Percentiles rank a stretch among this genome's conserved stretches.
Evolutionary conservation across 2,329 filamentous ascomycete species (phyloP).

Genomic region (Penicillium brevicompactum): DNA sequence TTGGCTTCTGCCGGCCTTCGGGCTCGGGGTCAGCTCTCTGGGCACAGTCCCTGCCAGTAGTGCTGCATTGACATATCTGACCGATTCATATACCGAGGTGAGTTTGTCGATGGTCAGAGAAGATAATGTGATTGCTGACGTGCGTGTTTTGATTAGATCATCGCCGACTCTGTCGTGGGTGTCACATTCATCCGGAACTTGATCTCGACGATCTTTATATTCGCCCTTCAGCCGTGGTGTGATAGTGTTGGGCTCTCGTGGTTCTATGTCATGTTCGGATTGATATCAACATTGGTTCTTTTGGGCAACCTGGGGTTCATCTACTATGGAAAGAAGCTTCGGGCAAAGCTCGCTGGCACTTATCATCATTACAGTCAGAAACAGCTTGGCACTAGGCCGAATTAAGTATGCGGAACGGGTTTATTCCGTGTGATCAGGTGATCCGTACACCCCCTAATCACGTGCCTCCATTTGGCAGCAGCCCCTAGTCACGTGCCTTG

Average conservation of each 20-base stretch:
- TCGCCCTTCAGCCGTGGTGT: conserved; percentile 48
- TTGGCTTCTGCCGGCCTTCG: conserved; percentile 22
- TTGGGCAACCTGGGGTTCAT: conserved; percentile 20
- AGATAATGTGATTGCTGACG: neutral
- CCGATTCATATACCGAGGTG: conserved; percentile 34
- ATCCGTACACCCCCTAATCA: no score
- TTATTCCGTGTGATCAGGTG: neutral
- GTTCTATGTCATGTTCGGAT: conserved; percentile 45
- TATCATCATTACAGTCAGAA: conserved; percentile 40
- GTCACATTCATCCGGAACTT: conserved; percentile 50
- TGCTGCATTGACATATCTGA: conserved; percentile 31
- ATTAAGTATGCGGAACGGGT: neutral
- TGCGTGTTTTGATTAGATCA: conserved; percentile 36
- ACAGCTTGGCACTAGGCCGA: conserved; percentile 20
- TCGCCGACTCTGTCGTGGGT: conserved; percentile 50
- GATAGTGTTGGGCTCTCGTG: conserved; percentile 40
- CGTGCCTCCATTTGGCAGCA: no score
- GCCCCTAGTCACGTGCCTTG: no score
- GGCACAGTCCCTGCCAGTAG: conserved; percentile 27
- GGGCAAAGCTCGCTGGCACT: conserved; percentile 31
- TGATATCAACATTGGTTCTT: conserved; percentile 31
- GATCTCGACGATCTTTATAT: conserved; percentile 50
- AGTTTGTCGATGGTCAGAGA: neutral
- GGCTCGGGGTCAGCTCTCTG: conserved; percentile 20
- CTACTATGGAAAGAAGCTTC: conserved; percentile 36